Percentiles rank a stretch among this genome's conserved stretches.
Evolutionary conservation across 2,329 filamentous ascomycete genomes (phyloP).

Genomic region (Didymella pomorum): DNA sequence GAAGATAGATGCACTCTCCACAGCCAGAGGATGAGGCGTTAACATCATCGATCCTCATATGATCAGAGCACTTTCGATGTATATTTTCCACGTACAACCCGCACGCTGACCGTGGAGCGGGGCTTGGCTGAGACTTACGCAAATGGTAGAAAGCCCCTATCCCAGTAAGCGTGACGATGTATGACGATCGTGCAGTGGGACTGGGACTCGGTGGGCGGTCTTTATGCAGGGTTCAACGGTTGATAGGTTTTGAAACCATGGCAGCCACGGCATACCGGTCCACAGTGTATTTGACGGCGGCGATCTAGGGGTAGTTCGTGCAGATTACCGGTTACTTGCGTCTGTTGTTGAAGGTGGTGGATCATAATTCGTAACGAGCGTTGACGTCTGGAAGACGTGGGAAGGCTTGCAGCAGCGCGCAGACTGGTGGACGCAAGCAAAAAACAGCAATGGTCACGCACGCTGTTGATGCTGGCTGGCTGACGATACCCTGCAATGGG

Average conservation of each 20-base stretch:
- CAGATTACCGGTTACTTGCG: neutral
- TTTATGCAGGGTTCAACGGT: conserved; percentile 6
- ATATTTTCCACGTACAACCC: neutral
- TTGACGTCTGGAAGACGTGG: neutral
- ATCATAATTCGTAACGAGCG: neutral
- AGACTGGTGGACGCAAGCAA: neutral
- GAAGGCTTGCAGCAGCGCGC: neutral
- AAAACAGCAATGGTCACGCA: neutral
- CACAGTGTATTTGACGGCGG: neutral
- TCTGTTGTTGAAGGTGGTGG: neutral
- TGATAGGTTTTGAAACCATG: conserved; percentile 9
- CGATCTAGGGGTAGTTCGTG: neutral
- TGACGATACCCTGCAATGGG: neutral
- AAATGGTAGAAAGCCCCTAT: neutral
- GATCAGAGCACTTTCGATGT: neutral
- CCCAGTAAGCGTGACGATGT: neutral
- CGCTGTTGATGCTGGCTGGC: neutral
- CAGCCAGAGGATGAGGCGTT: neutral
- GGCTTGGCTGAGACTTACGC: neutral
- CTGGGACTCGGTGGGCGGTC: neutral
- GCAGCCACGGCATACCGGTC: neutral
- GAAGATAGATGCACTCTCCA: neutral
- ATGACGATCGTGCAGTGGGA: neutral
- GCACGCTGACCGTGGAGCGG: neutral
- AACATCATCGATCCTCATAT: neutral